These are phyloP conservation scores for Pythium insidiosum DNA, from an alignment of 352 stramenopile genomes.

Conservation along the genomic window DNA sequence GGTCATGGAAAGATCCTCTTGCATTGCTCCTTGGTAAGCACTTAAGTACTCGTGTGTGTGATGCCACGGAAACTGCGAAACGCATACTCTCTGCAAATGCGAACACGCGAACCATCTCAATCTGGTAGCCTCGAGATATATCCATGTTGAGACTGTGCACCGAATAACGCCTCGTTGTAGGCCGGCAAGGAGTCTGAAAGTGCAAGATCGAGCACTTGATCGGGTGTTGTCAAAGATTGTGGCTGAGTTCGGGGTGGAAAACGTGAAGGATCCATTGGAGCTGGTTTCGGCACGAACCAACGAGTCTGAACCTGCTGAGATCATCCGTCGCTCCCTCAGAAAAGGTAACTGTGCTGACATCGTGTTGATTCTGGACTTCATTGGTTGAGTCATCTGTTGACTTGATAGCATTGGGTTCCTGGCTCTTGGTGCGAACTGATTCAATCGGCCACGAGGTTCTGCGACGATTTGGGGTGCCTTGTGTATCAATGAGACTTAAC, in stretches of 20 bases:
- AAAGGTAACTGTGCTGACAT: too few species aligned
- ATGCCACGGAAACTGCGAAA: slow-evolving; percentile 5
- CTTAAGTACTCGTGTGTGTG: slow-evolving; percentile 12
- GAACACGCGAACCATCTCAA: slow-evolving; percentile 8
- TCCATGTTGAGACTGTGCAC: too few species aligned
- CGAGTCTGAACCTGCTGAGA: too few species aligned
- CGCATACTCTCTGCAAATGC: slow-evolving; percentile 11
- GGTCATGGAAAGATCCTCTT: too few species aligned
- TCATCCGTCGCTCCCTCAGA: too few species aligned
- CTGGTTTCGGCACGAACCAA: too few species aligned
- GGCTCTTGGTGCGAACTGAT: slow-evolving; percentile 13
- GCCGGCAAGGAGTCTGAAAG: slow-evolving; percentile 5
- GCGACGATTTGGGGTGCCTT: slow-evolving; percentile 5
- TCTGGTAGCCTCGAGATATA: slow-evolving; percentile 13
- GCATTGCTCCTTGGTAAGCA: slow-evolving; percentile 9
- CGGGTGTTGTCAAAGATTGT: too few species aligned
- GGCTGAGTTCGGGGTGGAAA: too few species aligned
- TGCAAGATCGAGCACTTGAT: slow-evolving; percentile 8
- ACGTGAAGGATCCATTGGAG: slow-evolving; percentile 12
- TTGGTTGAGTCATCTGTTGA: not conserved
- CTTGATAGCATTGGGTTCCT: slow-evolving; percentile 3
- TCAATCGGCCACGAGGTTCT: slow-evolving; percentile 10
- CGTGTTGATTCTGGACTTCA: too few species aligned
- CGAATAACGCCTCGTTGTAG: too few species aligned
- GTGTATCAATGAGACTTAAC: slow-evolving; percentile 11